Conservation (phyloP, 805 yeast species). For the Starmerella vaccinii region DNA sequence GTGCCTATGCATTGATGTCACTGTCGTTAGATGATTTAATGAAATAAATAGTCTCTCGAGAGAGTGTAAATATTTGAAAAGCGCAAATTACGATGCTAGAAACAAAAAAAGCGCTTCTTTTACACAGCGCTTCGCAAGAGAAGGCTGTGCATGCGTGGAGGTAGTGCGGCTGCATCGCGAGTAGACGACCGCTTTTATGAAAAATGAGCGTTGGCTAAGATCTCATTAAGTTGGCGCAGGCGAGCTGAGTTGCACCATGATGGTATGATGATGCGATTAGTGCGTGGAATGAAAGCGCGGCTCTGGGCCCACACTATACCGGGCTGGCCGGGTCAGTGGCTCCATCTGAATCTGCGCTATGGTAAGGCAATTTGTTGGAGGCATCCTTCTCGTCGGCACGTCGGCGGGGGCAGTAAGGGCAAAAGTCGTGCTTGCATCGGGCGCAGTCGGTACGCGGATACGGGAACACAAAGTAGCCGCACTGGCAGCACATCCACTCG, state of each 20-base stretch:
- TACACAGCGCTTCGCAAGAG: too few species aligned
- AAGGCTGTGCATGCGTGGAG: too few species aligned
- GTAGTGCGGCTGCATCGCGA: too few species aligned
- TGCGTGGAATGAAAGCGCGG: neutral
- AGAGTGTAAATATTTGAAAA: neutral
- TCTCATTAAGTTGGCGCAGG: too few species aligned
- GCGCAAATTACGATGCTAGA: neutral
- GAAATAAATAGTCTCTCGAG: neutral
- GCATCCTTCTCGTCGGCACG: constrained; percentile 7
- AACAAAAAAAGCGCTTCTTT: neutral
- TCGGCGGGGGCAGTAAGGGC: constrained; percentile 29
- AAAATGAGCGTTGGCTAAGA: too few species aligned
- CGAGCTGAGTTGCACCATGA: neutral
- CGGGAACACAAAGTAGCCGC: constrained; percentile 29
- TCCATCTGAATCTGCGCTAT: neutral
- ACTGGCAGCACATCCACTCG: constrained; percentile 33
- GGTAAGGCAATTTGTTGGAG: neutral
- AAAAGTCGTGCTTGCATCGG: constrained; percentile 28
- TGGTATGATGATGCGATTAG: neutral
- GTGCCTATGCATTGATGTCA: neutral
- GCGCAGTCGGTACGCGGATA: constrained; percentile 28
- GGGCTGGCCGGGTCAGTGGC: neutral
- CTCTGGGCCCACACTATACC: neutral
- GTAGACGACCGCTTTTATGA: too few species aligned
- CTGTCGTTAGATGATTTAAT: neutral